Percentiles rank a stretch among this genome's conserved stretches.
These are phyloP conservation scores for Alopecurus myosuroides DNA, from an alignment of 176 grass and related monocot species.

Conservation along the genomic window DNA sequence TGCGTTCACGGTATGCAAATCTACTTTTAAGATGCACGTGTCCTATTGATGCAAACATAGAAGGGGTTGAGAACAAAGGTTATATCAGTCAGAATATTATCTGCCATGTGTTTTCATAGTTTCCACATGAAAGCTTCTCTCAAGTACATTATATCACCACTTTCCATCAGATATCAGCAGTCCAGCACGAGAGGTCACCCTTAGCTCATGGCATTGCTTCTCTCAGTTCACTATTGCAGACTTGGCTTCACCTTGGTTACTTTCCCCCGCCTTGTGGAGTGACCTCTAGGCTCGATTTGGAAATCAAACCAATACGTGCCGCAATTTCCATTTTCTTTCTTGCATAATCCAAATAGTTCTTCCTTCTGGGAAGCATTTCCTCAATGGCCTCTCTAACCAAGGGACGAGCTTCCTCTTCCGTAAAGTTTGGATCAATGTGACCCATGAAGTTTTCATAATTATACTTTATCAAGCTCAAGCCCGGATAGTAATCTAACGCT, in stretches of 20 bases:
- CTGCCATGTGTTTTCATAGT: no score
- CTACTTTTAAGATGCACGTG: no score
- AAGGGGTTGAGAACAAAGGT: no score
- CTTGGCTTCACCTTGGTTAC: not conserved
- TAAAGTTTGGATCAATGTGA: not conserved
- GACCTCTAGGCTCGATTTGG: not conserved
- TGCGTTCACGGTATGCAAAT: no score
- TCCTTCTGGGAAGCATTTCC: not conserved
- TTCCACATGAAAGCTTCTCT: no score
- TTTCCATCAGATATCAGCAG: no score
- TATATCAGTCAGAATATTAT: no score
- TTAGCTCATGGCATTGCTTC: not conserved
- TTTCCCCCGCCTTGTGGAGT: not conserved
- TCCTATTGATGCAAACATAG: no score
- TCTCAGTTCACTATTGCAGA: not conserved
- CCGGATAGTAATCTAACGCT: not conserved
- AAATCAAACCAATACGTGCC: not conserved
- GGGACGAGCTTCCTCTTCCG: not conserved
- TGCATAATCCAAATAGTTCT: not conserved
- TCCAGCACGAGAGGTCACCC: not conserved
- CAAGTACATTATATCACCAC: no score
- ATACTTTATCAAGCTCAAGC: not conserved
- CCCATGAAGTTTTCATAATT: not conserved
- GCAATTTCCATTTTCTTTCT: not conserved
- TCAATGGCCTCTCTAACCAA: not conserved